Percentiles rank a stretch among this genome's conserved stretches.
phyloP scores from a whole-genome alignment of 2,329 filamentous ascomycete genomes.

The Fusarium multiceps region DNA sequence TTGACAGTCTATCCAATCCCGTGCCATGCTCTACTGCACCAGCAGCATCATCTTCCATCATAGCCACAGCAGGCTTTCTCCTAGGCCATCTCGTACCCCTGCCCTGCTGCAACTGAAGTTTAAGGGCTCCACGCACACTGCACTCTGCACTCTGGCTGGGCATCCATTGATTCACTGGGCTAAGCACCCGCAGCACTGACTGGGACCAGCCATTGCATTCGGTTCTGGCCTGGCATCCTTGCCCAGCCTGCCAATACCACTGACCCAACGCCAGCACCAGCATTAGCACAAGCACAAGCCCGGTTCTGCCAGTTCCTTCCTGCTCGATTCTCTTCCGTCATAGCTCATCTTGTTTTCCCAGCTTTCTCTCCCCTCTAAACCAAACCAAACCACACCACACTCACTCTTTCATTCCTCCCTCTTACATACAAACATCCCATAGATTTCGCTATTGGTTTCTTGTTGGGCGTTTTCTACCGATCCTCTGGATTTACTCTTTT shows the following conservation, averaged over 20 bases:
- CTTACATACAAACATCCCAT: slow-evolving; percentile 29
- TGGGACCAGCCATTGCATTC: slow-evolving; percentile 21
- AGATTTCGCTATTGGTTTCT: slow-evolving; percentile 35
- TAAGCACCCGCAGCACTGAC: neutral
- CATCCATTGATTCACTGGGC: neutral
- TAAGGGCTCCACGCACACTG: slow-evolving; percentile 33
- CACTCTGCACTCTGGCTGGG: slow-evolving; percentile 16
- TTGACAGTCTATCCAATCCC: slow-evolving; percentile 32
- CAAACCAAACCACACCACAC: slow-evolving; percentile 14
- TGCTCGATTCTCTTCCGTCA: slow-evolving; percentile 42
- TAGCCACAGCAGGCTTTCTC: slow-evolving; percentile 37
- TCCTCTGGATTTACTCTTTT: slow-evolving; percentile 2
- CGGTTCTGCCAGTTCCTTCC: slow-evolving; percentile 24
- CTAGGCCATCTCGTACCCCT: slow-evolving; percentile 12
- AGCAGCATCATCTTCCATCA: slow-evolving; percentile 41
- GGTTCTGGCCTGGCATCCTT: slow-evolving; percentile 5
- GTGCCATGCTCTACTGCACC: slow-evolving; percentile 25
- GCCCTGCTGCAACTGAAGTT: slow-evolving; percentile 20
- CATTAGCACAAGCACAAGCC: neutral
- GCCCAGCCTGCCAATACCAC: neutral
- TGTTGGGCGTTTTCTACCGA: slow-evolving; percentile 34
- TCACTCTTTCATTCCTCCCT: slow-evolving; percentile 12
- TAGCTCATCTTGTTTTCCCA: slow-evolving; percentile 34
- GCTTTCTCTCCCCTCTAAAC: slow-evolving; percentile 22
- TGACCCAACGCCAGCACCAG: neutral